phyloP scores from a whole-genome alignment of 345 rosid genomes.

The sweet orange (Citrus sinensis) region DVS_A1.0 CM039166.1:16536001-16536500 shows the following conservation, averaged over 20 bases:
- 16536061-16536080: conserved; percentile 82
- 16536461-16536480: not conserved
- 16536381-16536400: conserved; percentile 1
- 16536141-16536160: conserved; percentile 5
- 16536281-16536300: conserved; percentile 60
- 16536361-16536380: conserved; percentile 18
- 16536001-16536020: conserved; percentile 62
- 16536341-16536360: conserved; percentile 51
- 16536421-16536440: not conserved
- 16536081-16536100: conserved; percentile 53
- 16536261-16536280: conserved; percentile 42
- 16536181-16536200: not conserved
- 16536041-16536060: conserved; percentile 54
- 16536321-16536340: conserved; percentile 34
- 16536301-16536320: conserved; percentile 48
- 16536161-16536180: not conserved
- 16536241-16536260: conserved; percentile 33
- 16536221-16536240: conserved; percentile 70
- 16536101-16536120: not conserved
- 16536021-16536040: conserved; percentile 48
- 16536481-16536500: not conserved
- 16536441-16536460: too few relatives aligned
- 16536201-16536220: conserved; percentile 3
- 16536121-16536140: not conserved
- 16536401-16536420: not conserved